These are phyloP conservation scores for Rhododendron williamsianum DNA, from an alignment of 148 eudicot species.

Conservation along the genomic window DNA sequence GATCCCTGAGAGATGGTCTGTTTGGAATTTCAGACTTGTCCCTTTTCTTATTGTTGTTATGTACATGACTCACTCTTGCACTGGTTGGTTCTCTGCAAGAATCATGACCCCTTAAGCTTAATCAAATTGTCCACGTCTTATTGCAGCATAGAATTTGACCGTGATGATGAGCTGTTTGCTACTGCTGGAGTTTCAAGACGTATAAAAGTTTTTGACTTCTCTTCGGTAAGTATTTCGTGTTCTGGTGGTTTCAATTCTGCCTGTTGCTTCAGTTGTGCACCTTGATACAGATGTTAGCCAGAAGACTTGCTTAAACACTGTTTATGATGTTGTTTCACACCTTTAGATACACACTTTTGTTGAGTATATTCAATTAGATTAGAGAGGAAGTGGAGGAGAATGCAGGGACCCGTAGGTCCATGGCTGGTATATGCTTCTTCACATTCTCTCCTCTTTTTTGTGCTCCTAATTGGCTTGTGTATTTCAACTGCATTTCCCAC, in stretches of 20 bases:
- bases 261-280: background rate
- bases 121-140: background rate
- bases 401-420: background rate
- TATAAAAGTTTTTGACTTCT: constrained; percentile 62
- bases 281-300: too few species aligned
- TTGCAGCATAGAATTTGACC: constrained; percentile 68
- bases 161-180: constrained; percentile 66
- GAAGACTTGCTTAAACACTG: background rate
- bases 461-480: background rate
- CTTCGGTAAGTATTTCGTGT: constrained; percentile 41
- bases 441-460: background rate
- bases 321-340: background rate
- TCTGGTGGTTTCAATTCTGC: constrained; percentile 3
- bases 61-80: background rate
- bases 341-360: background rate
- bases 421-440: background rate
- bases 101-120: background rate
- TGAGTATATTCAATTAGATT: background rate
- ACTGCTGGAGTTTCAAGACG: constrained; percentile 66
- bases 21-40: background rate
- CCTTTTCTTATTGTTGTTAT: background rate
- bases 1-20: background rate
- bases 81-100: background rate
- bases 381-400: background rate
- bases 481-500: background rate